Conservation (phyloP, 306 rosid species). For the Casuarina glauca region DNA sequence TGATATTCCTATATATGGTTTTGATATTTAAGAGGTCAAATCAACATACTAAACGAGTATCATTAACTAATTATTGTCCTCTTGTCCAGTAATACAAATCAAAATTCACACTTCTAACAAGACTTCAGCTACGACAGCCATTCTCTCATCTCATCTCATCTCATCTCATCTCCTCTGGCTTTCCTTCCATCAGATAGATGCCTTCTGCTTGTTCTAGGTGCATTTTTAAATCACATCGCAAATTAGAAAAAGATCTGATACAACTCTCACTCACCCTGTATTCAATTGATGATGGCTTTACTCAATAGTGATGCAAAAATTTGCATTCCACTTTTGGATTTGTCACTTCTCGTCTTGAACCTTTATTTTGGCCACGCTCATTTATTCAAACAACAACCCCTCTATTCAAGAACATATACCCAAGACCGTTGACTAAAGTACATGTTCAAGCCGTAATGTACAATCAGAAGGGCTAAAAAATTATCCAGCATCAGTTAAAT, state of each 20-base stretch:
- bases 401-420: background rate
- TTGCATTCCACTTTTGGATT: background rate
- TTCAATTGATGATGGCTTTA: background rate
- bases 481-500: background rate
- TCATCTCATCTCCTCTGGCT: background rate
- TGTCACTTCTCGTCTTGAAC: background rate
- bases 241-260: background rate
- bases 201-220: background rate
- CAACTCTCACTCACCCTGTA: background rate
- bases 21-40: background rate
- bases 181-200: conserved; percentile 1
- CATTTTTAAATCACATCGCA: background rate
- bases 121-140: background rate
- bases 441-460: background rate
- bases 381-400: background rate
- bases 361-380: background rate
- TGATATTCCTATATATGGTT: background rate
- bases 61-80: background rate
- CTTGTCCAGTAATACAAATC: background rate
- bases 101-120: background rate
- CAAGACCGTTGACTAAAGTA: background rate
- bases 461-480: background rate
- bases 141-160: background rate
- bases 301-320: background rate
- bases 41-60: background rate